These are phyloP conservation scores for Eucalyptus paniculata DNA, from an alignment of 345 rosid genomes.

Conservation along the genomic window DNA sequence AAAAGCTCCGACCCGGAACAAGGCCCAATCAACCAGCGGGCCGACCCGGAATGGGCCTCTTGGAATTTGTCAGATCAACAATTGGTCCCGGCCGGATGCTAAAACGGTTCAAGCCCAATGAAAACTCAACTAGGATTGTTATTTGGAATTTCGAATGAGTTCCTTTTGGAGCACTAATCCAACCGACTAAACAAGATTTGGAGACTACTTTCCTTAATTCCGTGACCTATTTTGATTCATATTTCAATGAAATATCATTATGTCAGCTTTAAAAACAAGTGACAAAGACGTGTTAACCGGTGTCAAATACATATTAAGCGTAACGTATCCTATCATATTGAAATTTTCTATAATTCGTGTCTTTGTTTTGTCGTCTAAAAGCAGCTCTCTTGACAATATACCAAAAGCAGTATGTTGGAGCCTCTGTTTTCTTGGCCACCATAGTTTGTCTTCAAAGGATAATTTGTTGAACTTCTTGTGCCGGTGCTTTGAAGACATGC, in stretches of 20 bases:
- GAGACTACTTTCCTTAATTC: not conserved
- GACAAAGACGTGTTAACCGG: not conserved
- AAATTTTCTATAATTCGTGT: not conserved
- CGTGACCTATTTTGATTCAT: not conserved
- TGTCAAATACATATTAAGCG: not conserved
- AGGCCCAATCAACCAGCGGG: not conserved
- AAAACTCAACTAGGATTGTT: not conserved
- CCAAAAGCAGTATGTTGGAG: not conserved
- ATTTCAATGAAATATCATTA: not conserved
- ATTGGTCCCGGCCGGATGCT: not conserved
- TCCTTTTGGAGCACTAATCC: not conserved
- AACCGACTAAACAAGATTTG: not conserved
- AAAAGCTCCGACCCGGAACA: not conserved
- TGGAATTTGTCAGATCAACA: not conserved
- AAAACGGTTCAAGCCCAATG: not conserved
- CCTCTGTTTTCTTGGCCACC: not conserved
- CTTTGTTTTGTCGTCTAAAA: not conserved
- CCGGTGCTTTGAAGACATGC: not conserved
- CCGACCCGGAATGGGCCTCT: not conserved
- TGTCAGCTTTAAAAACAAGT: not conserved
- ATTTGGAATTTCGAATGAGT: not conserved
- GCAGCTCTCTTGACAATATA: too few species aligned
- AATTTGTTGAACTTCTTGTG: not conserved
- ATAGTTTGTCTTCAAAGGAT: not conserved
- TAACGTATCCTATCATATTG: not conserved